Evolutionary conservation across 257 asterid species (phyloP), one percentile per base, ranked within the genome.

Genomic region (Solanum sejunctum): DNA sequence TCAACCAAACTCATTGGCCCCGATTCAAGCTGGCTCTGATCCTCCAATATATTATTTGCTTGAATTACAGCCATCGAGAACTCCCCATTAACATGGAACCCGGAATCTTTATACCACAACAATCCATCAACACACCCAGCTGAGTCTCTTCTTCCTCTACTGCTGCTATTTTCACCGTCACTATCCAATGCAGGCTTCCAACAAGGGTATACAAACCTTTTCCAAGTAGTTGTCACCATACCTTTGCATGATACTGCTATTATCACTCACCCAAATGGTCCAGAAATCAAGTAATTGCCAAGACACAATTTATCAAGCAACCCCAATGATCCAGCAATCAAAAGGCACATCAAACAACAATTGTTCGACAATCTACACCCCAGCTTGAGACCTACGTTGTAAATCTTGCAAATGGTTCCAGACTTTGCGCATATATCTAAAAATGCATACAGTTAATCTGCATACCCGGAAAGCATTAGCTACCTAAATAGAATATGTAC

Each of bases 31-130:
- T 94, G 98, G 88, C 98, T 84, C 17, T 93, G 91, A 93, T 94
- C 99, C 87, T 95, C 99, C 88, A 94, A 69, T 43, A 86, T 81
- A 81, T 52, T 88, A 77, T 95, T 95, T 8, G 98, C 98, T 87
- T 95, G 99, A 85, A 95, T 86, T 9, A 94, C 93, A 0, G 99
- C 98, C 95, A 95, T 92, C 1, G 98, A 95, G 88, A 93, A 95
- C 78, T 94, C 95, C 49, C 99, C 99, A 80, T 92, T 69, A 21
- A 91, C 89, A 87, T 95, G 99, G 1, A 82, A 69, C 55, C 97
- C 99, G 36, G 86, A 86, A 88, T 94, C 98, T 81, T 92, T 93
- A 78, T 91, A 92, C 99, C 98, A 95, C 94, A 90, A 91, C 84
- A 94, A 85, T 55, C 95, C 97, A 69, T 95, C 93, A 32, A 86